phyloP scores from a whole-genome alignment of 1,139 yeast species.

The Nakaseomyces nivariensis region DNA sequence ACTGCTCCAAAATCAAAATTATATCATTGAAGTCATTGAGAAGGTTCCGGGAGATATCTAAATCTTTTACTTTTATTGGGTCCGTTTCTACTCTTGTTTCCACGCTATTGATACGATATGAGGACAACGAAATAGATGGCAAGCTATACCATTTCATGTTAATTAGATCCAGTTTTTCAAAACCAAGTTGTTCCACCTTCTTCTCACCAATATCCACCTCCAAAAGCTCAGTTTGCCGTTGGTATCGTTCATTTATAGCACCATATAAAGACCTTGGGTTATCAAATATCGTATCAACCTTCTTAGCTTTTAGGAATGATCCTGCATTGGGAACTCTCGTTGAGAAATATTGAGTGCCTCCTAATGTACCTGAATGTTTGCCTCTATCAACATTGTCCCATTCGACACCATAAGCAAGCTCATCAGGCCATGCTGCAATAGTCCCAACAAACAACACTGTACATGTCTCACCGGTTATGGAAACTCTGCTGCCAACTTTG shows the following conservation, averaged over 20 bases:
- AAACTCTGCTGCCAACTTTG: conserved; percentile 37
- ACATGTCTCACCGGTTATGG: conserved; percentile 42
- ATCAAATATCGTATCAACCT: conserved; percentile 26
- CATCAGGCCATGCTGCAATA: conserved; percentile 52
- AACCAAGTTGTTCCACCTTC: conserved; percentile 52
- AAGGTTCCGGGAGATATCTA: conserved; percentile 60
- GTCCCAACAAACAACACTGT: conserved; percentile 56
- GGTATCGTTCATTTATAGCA: conserved; percentile 44
- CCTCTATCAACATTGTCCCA: conserved; percentile 64
- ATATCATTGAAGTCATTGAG: conserved; percentile 36
- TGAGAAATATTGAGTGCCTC: conserved; percentile 39
- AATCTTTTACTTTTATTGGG: conserved; percentile 26
- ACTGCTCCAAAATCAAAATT: conserved; percentile 30
- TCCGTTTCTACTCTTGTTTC: conserved; percentile 3
- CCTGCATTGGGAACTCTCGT: conserved; percentile 37
- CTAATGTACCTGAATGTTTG: conserved; percentile 44
- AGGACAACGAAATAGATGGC: conserved; percentile 41
- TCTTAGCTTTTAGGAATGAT: conserved; percentile 51
- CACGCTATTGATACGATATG: conserved; percentile 28
- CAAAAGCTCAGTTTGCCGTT: conserved; percentile 24
- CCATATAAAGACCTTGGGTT: conserved; percentile 33
- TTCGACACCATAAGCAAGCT: conserved; percentile 62
- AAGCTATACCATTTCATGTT: conserved; percentile 42
- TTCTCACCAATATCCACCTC: conserved; percentile 44
- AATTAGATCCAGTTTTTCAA: conserved; percentile 41